These are phyloP conservation scores for Ophiostoma ips DNA, from an alignment of 2,329 filamentous ascomycete genomes.

Conservation along the genomic window DNA sequence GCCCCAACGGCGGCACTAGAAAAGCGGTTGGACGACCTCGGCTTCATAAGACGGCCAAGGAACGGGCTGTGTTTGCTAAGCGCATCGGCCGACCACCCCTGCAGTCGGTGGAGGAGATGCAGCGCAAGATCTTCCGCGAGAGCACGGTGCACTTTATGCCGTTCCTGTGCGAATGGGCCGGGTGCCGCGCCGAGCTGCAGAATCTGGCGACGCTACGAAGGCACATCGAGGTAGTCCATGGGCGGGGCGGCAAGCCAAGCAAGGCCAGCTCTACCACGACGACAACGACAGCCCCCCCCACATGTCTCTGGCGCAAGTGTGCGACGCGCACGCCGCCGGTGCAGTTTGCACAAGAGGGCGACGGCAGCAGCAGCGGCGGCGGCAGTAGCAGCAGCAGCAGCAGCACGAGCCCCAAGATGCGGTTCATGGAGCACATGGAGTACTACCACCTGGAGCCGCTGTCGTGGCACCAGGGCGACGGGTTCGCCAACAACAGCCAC, in stretches of 20 bases:
- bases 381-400: conserved; percentile 9
- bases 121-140: conserved; percentile 27
- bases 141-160: conserved; percentile 27
- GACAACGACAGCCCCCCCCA: neutral
- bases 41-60: neutral
- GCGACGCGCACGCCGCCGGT: conserved; percentile 13
- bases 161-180: conserved; percentile 46
- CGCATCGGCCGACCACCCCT: conserved; percentile 24
- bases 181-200: conserved; percentile 46
- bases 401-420: conserved; percentile 1
- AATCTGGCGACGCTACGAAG: conserved; percentile 44
- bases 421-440: conserved; percentile 38
- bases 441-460: conserved; percentile 37
- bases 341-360: conserved; percentile 6
- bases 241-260: neutral
- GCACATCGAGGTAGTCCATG: conserved; percentile 40
- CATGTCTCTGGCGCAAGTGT: conserved; percentile 30
- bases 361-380: conserved; percentile 6
- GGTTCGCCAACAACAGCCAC: conserved; percentile 29
- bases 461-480: conserved; percentile 47
- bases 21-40: neutral
- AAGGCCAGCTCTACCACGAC: neutral
- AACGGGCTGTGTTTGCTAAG: conserved; percentile 2
- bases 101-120: conserved; percentile 15
- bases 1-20: neutral